Evolutionary conservation across 768 basidiomycete genomes (phyloP), one percentile per base, ranked within the genome.

Genomic region (Lactifluus subvellereus): DNA sequence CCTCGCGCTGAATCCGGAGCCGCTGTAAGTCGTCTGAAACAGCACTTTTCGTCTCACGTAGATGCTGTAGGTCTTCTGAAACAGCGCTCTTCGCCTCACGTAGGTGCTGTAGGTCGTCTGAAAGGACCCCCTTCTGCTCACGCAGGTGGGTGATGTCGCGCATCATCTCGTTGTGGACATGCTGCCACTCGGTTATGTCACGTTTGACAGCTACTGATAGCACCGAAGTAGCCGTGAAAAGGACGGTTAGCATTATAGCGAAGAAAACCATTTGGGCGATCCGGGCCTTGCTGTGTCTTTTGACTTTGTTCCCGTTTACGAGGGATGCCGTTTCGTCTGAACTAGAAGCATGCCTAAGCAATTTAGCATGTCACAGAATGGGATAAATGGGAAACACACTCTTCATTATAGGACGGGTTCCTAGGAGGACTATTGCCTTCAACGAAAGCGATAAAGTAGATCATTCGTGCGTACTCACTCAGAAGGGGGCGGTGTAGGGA

Each of bases 1-100:
- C 38, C 8, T 67, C 60, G 27, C 54, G 61, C 38, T 69, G 57
- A 2, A n/a, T 11, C 40, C 45, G 59, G 52, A 66, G 61, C 10
- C 52, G 57, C 45, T 62, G 32, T 20, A 64, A 8, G 7, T 64
- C 63, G 18, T 45, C 33, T 16, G n/a, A 20, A 27, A 60, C 10
- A 1, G 27, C 1, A 27, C 27, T 27, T 3, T 27, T 3, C 27
- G 2, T 3, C 27, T 27, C 27, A 27, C 27, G 27, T 27, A 27
- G 27, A 3, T 27, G 27, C 27, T 27, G 27, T 3, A 27, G 27
- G 27, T 27, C 27, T 27, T 27, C 27, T 27, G 27, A 22, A 22
- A 22, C 22, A 22, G 22, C 22, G 22, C 22, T 22, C 22, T 22
- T 22, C 22, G 22, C 22, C 27, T 27, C 27, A 27, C 27, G 27